A percentile compares a stretch with the other conserved stretches of the same genome.
phyloP scores from a whole-genome alignment of 1,284 basidiomycete species.

The Trichosporon faecale region DNA sequence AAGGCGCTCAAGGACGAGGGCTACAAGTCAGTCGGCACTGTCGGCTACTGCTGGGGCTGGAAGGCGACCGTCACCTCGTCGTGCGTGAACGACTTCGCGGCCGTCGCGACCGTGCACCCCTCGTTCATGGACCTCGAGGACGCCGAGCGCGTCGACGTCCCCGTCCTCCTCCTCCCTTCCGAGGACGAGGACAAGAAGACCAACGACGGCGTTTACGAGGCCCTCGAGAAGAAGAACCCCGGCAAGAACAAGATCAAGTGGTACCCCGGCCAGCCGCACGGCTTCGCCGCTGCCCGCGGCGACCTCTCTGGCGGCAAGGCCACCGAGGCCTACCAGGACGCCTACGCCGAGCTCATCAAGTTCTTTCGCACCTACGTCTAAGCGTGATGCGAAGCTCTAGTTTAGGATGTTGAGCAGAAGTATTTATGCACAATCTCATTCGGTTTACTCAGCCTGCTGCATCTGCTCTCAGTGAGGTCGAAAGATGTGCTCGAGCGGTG shows the following conservation, averaged over 20 bases:
- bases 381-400: slow-evolving; percentile 11
- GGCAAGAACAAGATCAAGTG: slow-evolving; percentile 50
- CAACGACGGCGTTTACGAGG: slow-evolving; percentile 40
- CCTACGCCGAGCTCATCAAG: slow-evolving; percentile 29
- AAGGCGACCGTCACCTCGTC: slow-evolving; percentile 36
- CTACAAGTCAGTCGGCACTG: slow-evolving; percentile 43
- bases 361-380: slow-evolving; percentile 33
- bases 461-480: too few species aligned
- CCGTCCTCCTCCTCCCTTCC: slow-evolving; percentile 52
- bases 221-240: slow-evolving; percentile 43
- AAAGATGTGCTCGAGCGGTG: too few species aligned
- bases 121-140: slow-evolving; percentile 51
- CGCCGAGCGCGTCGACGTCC: slow-evolving; percentile 48
- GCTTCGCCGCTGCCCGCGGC: slow-evolving; percentile 53
- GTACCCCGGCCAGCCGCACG: slow-evolving; percentile 50
- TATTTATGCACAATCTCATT: neutral
- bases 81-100: slow-evolving; percentile 31
- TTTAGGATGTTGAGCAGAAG: neutral
- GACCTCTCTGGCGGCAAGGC: slow-evolving; percentile 33
- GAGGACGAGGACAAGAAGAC: slow-evolving; percentile 50
- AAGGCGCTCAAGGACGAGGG: slow-evolving; percentile 44
- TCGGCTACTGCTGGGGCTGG: slow-evolving; percentile 54
- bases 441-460: neutral
- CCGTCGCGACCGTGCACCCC: slow-evolving; percentile 45
- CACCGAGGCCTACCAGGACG: slow-evolving; percentile 31